Evolutionary conservation across 495 filamentous ascomycete genomes (phyloP).

Genomic region (Penicillium tannophilum): DNA sequence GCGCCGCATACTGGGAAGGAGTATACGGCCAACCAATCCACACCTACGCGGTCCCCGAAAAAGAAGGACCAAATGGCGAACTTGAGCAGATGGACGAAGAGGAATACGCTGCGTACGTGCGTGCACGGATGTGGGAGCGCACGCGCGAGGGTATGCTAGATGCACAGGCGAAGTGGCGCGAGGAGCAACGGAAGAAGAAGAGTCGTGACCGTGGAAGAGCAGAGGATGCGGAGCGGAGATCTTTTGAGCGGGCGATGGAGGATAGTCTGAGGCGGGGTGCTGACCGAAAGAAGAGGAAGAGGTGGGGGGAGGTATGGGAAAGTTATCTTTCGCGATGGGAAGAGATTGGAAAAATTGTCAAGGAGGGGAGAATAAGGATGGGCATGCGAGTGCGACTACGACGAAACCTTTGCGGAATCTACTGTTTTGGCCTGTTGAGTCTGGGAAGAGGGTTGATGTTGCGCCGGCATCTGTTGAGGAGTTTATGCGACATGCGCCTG

Average conservation of each 20-base stretch:
- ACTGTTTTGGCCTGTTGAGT: constrained; percentile 80
- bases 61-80: constrained; percentile 52
- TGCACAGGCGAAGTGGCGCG: constrained; percentile 63
- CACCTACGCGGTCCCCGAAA: constrained; percentile 51
- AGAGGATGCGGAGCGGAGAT: constrained; percentile 34
- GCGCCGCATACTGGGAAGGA: constrained; percentile 89
- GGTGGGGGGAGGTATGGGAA: constrained; percentile 60
- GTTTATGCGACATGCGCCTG: constrained; percentile 62
- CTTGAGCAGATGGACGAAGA: constrained; percentile 89
- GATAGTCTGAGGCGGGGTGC: constrained; percentile 53
- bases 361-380: not conserved
- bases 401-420: constrained; percentile 34
- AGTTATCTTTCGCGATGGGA: constrained; percentile 67
- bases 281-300: constrained; percentile 50
- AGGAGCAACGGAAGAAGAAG: constrained; percentile 49
- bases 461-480: constrained; percentile 59
- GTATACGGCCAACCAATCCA: constrained; percentile 95
- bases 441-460: constrained; percentile 62
- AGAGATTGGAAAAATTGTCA: constrained; percentile 42
- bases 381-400: not conserved
- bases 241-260: constrained; percentile 51
- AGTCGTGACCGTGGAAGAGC: not conserved
- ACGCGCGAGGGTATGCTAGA: constrained; percentile 66
- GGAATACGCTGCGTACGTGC: constrained; percentile 83
- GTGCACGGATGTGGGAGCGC: constrained; percentile 90